A percentile compares a stretch with the other conserved stretches of the same genome.
Evolutionary conservation across 345 rosid genomes (phyloP).

Genomic region (Anastatica hierochuntica): DNA sequence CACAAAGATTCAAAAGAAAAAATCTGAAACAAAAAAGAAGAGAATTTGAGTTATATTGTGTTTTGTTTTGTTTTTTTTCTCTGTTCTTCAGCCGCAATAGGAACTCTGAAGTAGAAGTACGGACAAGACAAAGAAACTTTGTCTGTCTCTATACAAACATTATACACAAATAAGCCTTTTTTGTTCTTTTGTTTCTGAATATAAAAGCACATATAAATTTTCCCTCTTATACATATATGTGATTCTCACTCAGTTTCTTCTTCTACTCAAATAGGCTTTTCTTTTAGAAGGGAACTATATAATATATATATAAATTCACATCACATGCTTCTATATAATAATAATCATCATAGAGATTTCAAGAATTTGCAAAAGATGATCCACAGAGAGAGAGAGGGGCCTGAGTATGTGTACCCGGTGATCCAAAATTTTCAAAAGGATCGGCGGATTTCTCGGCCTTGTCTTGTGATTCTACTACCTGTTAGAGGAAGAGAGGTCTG

Average conservation of each 20-base stretch:
- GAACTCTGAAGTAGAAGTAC: background rate
- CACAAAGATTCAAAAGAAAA: no score
- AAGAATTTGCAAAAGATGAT: slow-evolving; percentile 21
- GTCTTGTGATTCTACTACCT: slow-evolving; percentile 60
- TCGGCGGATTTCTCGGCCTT: slow-evolving; percentile 58
- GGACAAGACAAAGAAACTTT: slow-evolving; percentile 14
- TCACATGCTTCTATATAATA: slow-evolving; percentile 17
- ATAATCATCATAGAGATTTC: slow-evolving; percentile 16
- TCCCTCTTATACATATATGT: slow-evolving; percentile 5
- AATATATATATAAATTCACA: slow-evolving; percentile 10
- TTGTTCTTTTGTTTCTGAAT: background rate
- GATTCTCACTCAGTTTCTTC: slow-evolving; percentile 15
- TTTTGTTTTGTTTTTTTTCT: no score
- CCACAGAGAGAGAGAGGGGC: slow-evolving; percentile 12
- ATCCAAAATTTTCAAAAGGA: slow-evolving; percentile 41
- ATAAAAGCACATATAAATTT: slow-evolving; percentile 22
- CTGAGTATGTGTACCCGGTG: slow-evolving; percentile 19
- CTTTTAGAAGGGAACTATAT: background rate
- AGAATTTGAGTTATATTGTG: no score
- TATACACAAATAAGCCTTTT: slow-evolving; percentile 10
- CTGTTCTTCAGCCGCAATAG: no score
- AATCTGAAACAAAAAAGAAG: no score
- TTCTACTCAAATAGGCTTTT: slow-evolving; percentile 13
- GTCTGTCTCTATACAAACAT: slow-evolving; percentile 22
- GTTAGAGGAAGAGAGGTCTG: slow-evolving; percentile 57